Base-by-base conservation (phyloP, 192 early-diverging fungal species). In the Physocladia obscura region DNA sequence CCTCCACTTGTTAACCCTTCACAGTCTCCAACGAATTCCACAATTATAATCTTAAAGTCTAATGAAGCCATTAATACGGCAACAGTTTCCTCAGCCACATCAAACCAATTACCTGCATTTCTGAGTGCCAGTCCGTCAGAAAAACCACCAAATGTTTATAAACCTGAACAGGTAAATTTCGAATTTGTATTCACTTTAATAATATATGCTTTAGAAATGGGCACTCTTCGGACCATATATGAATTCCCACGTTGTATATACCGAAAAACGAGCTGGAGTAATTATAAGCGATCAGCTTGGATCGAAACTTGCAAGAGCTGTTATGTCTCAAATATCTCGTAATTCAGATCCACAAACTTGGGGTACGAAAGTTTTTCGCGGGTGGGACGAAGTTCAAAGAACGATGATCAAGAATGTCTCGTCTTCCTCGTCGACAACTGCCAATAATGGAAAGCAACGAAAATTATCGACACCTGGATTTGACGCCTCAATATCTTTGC, bases 141-240 rank as follows among this genome's bases (percentile, higher is more conserved):
- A n/a, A n/a, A n/a, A n/a, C n/a, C n/a, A n/a, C n/a, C n/a, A n/a
- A n/a, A n/a, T n/a, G n/a, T n/a, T n/a, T n/a, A n/a, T n/a, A n/a
- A n/a, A n/a, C n/a, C n/a, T n/a, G n/a, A n/a, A n/a, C n/a, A n/a
- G n/a, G n/a, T n/a, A n/a, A n/a, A n/a, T n/a, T n/a, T n/a, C n/a
- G n/a, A n/a, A n/a, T n/a, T n/a, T n/a, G n/a, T n/a, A n/a, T n/a
- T n/a, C n/a, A n/a, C n/a, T n/a, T n/a, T n/a, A n/a, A n/a, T n/a
- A n/a, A n/a, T n/a, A 27, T 44, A 27, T 32, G 26, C 15, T 27
- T 17, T 61, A 87, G 74, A 84, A 85, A 69, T 93, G 89, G 89
- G 79, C 86, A n/a, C 77, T 93, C 36, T 78, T 91, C 49, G 93
- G 93, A 15, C 87, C 84, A 38, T 93, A 89, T 74, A 83, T 93